These are phyloP conservation scores for Alternaria panax DNA, from an alignment of 2,329 filamentous ascomycete genomes.

Conservation along the genomic window DNA sequence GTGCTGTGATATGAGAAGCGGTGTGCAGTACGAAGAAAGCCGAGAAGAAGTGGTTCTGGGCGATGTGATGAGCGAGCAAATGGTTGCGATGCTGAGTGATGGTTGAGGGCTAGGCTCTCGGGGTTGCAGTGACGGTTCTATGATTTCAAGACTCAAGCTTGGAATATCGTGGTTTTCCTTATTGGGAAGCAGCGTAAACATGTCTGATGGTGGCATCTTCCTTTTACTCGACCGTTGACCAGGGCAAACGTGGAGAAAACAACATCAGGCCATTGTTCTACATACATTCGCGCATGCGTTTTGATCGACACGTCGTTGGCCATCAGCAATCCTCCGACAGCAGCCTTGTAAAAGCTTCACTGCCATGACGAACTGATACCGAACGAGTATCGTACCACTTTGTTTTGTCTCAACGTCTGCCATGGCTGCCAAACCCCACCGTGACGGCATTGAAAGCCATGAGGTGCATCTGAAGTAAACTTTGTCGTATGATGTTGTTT, in stretches of 20 bases:
- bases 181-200: slow-evolving; percentile 26
- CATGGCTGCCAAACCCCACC: slow-evolving; percentile 17
- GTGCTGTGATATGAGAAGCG: slow-evolving; percentile 34
- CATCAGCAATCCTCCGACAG: slow-evolving; percentile 13
- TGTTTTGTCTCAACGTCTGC: slow-evolving; percentile 41
- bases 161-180: slow-evolving; percentile 21
- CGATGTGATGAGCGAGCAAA: slow-evolving; percentile 16
- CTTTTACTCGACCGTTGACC: slow-evolving; percentile 5
- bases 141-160: background rate
- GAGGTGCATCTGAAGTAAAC: slow-evolving; percentile 41
- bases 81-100: slow-evolving; percentile 21
- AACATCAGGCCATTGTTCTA: slow-evolving; percentile 46
- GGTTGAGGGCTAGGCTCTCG: slow-evolving; percentile 5
- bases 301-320: slow-evolving; percentile 6
- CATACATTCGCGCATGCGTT: slow-evolving; percentile 3
- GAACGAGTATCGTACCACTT: slow-evolving; percentile 43
- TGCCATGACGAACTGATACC: slow-evolving; percentile 29
- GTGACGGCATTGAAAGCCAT: slow-evolving; percentile 23
- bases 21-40: slow-evolving; percentile 32
- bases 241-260: slow-evolving; percentile 25
- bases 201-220: background rate
- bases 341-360: slow-evolving; percentile 23
- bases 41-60: slow-evolving; percentile 13
- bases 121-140: background rate
- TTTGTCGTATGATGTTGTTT: slow-evolving; percentile 49